Conservation (phyloP, 108 stramenopile genomes). For the Pelagomonas calceolata region DNA sequence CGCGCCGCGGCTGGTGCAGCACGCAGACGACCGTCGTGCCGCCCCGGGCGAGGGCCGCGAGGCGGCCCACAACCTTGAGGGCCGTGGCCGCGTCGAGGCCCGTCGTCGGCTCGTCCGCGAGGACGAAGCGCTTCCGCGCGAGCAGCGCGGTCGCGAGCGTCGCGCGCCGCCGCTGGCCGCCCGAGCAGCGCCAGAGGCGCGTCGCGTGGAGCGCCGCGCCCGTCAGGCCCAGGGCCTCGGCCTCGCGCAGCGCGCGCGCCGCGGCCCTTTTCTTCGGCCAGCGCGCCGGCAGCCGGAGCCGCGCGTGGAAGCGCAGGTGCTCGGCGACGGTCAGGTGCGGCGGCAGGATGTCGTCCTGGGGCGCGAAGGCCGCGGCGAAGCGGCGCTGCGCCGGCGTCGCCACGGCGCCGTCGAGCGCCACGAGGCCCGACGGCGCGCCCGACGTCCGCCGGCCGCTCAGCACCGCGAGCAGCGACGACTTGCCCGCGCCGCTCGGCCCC, state of each 20-base stretch:
- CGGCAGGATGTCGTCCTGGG: slow-evolving; percentile 29
- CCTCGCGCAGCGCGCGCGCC: background rate
- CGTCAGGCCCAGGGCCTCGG: background rate
- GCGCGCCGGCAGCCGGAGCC: background rate
- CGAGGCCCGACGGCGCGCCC: background rate
- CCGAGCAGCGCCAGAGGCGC: background rate
- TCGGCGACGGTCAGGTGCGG: slow-evolving; percentile 26
- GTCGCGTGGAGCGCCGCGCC: background rate
- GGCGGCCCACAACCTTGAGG: background rate
- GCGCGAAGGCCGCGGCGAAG: background rate
- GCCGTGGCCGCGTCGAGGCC: background rate
- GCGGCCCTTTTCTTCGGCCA: background rate
- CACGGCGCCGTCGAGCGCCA: too few relatives aligned
- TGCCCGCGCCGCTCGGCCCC: slow-evolving; percentile 5
- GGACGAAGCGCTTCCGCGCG: background rate
- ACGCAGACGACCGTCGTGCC: background rate
- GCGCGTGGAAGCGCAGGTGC: slow-evolving; percentile 29
- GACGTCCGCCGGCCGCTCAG: background rate
- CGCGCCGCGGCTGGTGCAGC: slow-evolving; percentile 1
- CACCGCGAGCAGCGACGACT: slow-evolving; percentile 1
- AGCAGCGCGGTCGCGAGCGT: background rate
- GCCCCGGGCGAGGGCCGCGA: background rate
- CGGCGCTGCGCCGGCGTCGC: background rate
- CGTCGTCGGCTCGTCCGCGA: background rate
- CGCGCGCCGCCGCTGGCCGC: background rate